Evolutionary conservation across 2,329 filamentous ascomycete species (phyloP), one percentile per base, ranked within the genome.

Genomic region (Nemania sp.): DNA sequence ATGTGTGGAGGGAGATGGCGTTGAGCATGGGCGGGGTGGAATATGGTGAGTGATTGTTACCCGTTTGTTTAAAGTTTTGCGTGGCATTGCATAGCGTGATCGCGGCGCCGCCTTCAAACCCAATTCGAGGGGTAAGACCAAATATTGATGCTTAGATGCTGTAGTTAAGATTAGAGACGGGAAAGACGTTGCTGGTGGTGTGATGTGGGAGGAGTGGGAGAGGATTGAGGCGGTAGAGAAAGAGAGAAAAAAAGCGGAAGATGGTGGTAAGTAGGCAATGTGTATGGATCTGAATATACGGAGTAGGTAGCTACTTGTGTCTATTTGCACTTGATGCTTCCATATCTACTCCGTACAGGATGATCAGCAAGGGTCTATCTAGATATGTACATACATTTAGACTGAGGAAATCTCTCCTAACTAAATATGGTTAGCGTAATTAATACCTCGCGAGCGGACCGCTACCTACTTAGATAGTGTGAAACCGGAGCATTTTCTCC

Each of bases 151-250:
- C 20, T 20, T 41, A 49, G 27, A 24, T 41, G 18, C 18, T 57
- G n/a, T 15, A 67, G 66, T 71, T 22, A 69, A 71, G 64, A 67
- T 72, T 20, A 60, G 45, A 45, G 66, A 69, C 11, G 68, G 66
- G 24, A 65, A 71, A 53, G 68, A 65, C 7, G 51, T 69, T 47
- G 35, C 32, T 52, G 61, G 60, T 1, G 64, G 52, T 8, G 51
- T 47, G 22, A 64, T 54, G 53, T 70, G 66, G 68, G 66, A 66
- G 13, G 68, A 72, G 58, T 72, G 70, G 70, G 63, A 68, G 54
- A 68, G 56, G 59, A 29, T 70, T 18, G 35, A 69, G 43, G 60
- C 10, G 15, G n/a, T n/a, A n/a, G 55, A 64, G 53, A 29, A 51
- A 27, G 49, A 49, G 54, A 13, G 20, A 20, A 13, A 4, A 38